Conservation (phyloP, 306 rosid species). For the Cotoneaster glaucophyllus region DNA sequence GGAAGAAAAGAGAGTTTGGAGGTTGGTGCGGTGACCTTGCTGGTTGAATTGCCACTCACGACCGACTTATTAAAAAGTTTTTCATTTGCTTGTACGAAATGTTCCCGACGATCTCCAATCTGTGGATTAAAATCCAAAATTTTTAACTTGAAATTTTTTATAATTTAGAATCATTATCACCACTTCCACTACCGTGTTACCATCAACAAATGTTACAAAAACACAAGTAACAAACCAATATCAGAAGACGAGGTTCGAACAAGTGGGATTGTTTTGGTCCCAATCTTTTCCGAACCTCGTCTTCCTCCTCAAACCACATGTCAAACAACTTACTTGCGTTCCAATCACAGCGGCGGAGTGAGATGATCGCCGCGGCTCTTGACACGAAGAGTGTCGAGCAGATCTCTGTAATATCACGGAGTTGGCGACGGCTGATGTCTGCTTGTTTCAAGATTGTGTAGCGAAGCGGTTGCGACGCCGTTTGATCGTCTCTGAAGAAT, state of each 20-base stretch:
- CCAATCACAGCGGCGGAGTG: conserved; percentile 73
- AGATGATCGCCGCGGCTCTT: conserved; percentile 45
- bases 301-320: conserved; percentile 76
- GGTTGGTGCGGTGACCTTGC: no score
- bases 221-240: conserved; percentile 33
- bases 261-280: conserved; percentile 34
- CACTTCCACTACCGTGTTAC: background rate
- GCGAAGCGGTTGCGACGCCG: background rate
- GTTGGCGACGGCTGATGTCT: conserved; percentile 28
- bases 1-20: no score
- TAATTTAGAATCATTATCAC: no score
- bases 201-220: conserved; percentile 35
- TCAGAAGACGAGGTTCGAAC: conserved; percentile 7
- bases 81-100: no score
- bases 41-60: no score
- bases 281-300: conserved; percentile 41
- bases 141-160: no score
- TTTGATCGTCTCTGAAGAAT: background rate
- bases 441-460: conserved; percentile 10
- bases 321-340: conserved; percentile 60
- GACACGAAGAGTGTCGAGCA: conserved; percentile 54
- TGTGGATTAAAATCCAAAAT: no score
- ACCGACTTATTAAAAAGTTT: no score
- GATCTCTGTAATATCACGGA: conserved; percentile 51
- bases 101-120: no score